phyloP scores from a whole-genome alignment of 2,329 filamentous ascomycete genomes.

The Fusarium abutilonis region DNA sequence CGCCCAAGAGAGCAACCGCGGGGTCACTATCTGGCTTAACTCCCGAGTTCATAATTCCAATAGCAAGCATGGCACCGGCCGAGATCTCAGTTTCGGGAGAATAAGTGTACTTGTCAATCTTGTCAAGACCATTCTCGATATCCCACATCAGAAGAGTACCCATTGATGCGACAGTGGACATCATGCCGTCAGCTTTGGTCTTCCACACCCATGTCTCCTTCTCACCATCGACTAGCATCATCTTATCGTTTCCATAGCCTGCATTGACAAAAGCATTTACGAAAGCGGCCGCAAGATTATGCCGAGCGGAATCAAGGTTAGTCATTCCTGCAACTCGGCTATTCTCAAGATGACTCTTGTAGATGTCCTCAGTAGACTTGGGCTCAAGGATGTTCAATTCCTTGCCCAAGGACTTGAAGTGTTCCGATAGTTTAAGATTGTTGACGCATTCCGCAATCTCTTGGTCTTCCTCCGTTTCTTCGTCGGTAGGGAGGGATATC shows the following conservation, averaged over 20 bases:
- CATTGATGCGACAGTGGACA: constrained; percentile 93
- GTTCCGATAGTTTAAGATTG: constrained; percentile 86
- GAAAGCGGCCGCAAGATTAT: constrained; percentile 95
- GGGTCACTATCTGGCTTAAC: constrained; percentile 91
- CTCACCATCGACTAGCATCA: constrained; percentile 92
- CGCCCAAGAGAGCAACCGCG: constrained; percentile 84
- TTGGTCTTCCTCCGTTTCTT: constrained; percentile 73
- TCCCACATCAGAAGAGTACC: constrained; percentile 95
- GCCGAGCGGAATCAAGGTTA: constrained; percentile 92
- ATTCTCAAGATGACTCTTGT: constrained; percentile 98
- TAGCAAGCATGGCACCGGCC: constrained; percentile 90
- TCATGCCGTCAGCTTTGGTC: constrained; percentile 97
- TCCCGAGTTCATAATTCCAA: constrained; percentile 95
- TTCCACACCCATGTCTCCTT: constrained; percentile 99
- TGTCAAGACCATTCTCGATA: constrained; percentile 88
- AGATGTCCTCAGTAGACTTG: constrained; percentile 97
- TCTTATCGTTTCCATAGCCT: constrained; percentile 93
- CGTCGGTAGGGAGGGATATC: constrained; percentile 78
- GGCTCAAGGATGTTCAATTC: constrained; percentile 97
- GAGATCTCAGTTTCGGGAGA: constrained; percentile 81
- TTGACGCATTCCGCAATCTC: constrained; percentile 84
- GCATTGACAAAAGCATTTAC: constrained; percentile 98
- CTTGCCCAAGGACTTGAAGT: constrained; percentile 94
- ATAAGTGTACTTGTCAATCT: constrained; percentile 95
- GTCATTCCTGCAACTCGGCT: constrained; percentile 91